Percentiles rank a stretch among this genome's conserved stretches.
Evolutionary conservation across 331 rosid genomes (phyloP).

Genomic region (Malus hybrid): DNA sequence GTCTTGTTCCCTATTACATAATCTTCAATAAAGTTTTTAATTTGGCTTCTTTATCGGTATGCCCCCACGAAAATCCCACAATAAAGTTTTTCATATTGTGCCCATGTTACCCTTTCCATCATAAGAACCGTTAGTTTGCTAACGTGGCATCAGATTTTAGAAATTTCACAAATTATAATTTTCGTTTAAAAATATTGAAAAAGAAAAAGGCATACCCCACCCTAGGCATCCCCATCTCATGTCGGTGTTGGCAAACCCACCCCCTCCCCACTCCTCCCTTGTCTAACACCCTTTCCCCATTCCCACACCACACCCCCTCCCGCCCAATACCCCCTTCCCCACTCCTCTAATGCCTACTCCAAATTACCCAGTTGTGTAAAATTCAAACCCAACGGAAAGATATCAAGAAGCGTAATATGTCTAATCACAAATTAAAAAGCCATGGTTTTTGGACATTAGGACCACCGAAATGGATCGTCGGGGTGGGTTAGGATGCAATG

Average conservation of each 20-base stretch:
- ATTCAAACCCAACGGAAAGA: neutral
- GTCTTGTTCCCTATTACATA: neutral
- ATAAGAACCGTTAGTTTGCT: neutral
- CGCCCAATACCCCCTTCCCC: neutral
- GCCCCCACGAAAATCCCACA: too few species aligned
- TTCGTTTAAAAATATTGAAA: neutral
- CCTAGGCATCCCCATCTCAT: neutral
- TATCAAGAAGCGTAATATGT: neutral
- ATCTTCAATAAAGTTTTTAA: too few species aligned
- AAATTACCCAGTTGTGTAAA: neutral
- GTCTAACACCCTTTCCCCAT: neutral
- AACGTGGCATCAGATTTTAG: neutral
- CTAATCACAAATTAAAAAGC: neutral
- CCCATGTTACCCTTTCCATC: neutral
- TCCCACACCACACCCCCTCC: neutral
- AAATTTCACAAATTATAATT: too few species aligned
- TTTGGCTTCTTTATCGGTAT: neutral
- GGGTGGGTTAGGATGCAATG: neutral
- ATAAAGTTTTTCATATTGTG: neutral
- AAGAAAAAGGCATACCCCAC: neutral
- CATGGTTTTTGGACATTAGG: neutral
- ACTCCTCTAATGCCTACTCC: neutral
- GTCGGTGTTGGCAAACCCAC: neutral
- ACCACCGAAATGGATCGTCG: neutral
- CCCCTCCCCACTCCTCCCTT: neutral